These are phyloP conservation scores for Diutina rugosa DNA, from an alignment of 1,139 yeast species.

Conservation along the genomic window DNA sequence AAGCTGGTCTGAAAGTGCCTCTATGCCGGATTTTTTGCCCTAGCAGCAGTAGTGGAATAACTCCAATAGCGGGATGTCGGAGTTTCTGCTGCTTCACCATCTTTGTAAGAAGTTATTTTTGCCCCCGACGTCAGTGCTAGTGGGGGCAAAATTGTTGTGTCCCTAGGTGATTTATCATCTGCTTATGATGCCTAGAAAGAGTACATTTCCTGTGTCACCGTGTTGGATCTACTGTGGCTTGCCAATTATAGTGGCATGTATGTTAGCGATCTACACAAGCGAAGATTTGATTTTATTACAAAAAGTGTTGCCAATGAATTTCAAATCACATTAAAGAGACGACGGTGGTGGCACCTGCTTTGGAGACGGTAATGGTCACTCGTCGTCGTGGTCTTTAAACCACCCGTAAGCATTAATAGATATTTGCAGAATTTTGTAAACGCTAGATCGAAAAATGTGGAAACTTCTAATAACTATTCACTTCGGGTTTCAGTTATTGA, in stretches of 20 bases:
- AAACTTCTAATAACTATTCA: too few relatives aligned
- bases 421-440: too few relatives aligned
- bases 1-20: constrained; percentile 57
- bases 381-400: background rate
- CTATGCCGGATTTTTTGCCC: constrained; percentile 70
- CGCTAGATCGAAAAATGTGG: too few relatives aligned
- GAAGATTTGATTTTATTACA: background rate
- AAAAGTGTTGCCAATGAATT: background rate
- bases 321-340: too few relatives aligned
- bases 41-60: constrained; percentile 53
- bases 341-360: background rate
- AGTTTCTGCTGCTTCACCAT: constrained; percentile 55
- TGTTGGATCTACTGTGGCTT: constrained; percentile 59
- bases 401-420: background rate
- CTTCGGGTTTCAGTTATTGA: too few relatives aligned
- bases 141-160: constrained; percentile 64
- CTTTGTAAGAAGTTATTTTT: constrained; percentile 65
- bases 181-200: constrained; percentile 52
- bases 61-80: constrained; percentile 26
- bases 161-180: constrained; percentile 63
- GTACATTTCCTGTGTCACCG: constrained; percentile 58
- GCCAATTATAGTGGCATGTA: constrained; percentile 62
- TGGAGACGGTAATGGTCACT: background rate
- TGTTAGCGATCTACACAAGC: background rate
- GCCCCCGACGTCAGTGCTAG: constrained; percentile 81